Evolutionary conservation across 345 rosid genomes (phyloP).

Genomic region (Hibiscus trionum): DNA sequence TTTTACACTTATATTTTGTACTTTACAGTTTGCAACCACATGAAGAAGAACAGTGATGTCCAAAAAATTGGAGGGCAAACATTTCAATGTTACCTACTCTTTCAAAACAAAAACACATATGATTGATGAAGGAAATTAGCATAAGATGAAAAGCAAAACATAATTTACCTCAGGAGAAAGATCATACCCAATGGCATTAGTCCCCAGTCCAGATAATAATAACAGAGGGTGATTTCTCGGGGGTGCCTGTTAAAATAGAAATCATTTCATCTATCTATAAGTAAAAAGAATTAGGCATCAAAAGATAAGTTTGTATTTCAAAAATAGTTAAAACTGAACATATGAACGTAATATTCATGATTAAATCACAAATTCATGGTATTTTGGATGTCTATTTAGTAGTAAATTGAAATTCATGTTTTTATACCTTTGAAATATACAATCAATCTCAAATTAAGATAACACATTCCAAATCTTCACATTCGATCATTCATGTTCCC

Average conservation of each 20-base stretch:
- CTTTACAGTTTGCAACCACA: not conserved
- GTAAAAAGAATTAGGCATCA: not conserved
- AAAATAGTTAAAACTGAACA: not conserved
- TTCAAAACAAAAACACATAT: not conserved
- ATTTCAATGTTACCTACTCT: not conserved
- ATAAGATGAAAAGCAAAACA: not conserved
- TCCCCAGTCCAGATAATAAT: conserved; percentile 89
- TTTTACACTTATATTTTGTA: not conserved
- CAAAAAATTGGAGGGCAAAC: not conserved
- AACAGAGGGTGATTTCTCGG: conserved; percentile 77
- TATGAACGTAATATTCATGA: not conserved
- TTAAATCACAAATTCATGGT: not conserved
- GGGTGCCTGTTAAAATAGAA: conserved; percentile 41
- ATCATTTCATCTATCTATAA: not conserved
- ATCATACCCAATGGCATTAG: conserved; percentile 93
- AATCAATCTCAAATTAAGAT: not conserved
- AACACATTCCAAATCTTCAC: not conserved
- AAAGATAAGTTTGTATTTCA: not conserved
- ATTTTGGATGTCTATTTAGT: too few relatives aligned
- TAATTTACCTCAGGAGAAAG: conserved; percentile 63
- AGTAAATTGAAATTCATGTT: too few relatives aligned
- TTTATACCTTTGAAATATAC: not conserved
- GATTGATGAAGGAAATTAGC: not conserved
- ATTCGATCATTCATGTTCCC: not conserved
- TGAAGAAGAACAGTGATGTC: not conserved